Conservation (phyloP, 2,329 filamentous ascomycete genomes). For the Emmonsiellopsis sp. region DNA sequence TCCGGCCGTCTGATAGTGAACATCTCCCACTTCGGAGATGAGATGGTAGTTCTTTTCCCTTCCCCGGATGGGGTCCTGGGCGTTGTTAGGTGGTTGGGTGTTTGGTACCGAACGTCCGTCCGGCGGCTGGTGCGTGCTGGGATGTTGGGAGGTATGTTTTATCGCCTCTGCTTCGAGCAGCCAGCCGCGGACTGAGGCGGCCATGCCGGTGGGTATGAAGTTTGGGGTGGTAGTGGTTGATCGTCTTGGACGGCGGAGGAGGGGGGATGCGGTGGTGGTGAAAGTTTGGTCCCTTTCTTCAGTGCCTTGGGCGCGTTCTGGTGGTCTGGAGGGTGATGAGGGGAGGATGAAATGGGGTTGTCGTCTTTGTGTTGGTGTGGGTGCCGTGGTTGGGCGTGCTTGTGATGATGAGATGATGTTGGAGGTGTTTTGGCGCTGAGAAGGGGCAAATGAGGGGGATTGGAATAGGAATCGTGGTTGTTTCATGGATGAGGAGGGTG, state of each 20-base stretch:
- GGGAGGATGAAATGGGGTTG: conserved; percentile 31
- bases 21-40: not conserved
- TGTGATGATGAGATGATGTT: not conserved
- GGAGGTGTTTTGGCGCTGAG: not conserved
- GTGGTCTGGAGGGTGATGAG: conserved; percentile 23
- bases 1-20: not conserved
- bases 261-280: conserved; percentile 10
- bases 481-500: conserved; percentile 1
- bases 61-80: not conserved
- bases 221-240: conserved; percentile 10
- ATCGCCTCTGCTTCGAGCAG: conserved; percentile 29
- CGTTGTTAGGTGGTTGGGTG: not conserved
- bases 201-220: conserved; percentile 31
- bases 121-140: not conserved
- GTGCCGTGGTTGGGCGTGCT: conserved; percentile 1
- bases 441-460: not conserved
- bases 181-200: conserved; percentile 32
- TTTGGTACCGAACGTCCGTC: not conserved
- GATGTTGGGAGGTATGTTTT: conserved; percentile 6
- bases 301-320: conserved; percentile 10
- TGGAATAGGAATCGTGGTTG: conserved; percentile 3
- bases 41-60: conserved; percentile 2
- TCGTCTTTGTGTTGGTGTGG: conserved; percentile 10
- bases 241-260: conserved; percentile 21
- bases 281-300: conserved; percentile 12